Conservation (phyloP, 495 filamentous ascomycete genomes). For the Chlorociboria aeruginascens region DNA sequence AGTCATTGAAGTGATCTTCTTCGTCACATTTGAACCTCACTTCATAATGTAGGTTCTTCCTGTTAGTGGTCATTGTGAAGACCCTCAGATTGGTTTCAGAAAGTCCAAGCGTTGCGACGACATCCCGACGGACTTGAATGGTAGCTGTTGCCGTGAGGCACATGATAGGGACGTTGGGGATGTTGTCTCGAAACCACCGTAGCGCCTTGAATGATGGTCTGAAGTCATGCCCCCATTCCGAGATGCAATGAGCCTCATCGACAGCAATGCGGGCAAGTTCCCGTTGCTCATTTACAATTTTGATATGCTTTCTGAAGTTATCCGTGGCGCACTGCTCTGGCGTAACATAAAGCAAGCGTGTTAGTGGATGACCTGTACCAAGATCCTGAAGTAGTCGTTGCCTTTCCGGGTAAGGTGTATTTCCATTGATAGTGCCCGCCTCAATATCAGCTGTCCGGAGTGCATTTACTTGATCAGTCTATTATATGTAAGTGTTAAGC, state of each 20-base stretch:
- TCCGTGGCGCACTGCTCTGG: constrained; percentile 77
- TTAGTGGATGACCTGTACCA: constrained; percentile 72
- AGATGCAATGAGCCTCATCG: constrained; percentile 95
- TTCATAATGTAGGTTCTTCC: constrained; percentile 86
- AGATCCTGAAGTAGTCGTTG: constrained; percentile 66
- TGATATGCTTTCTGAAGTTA: constrained; percentile 61
- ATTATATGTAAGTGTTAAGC: not conserved
- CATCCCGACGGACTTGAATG: constrained; percentile 61
- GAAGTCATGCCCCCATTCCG: constrained; percentile 97
- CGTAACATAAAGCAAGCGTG: constrained; percentile 82
- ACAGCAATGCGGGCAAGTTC: constrained; percentile 79
- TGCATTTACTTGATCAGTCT: constrained; percentile 87
- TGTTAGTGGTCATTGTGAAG: constrained; percentile 69
- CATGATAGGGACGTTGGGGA: constrained; percentile 77
- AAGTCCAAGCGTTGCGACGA: constrained; percentile 62
- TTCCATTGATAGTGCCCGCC: constrained; percentile 81
- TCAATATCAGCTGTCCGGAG: constrained; percentile 61
- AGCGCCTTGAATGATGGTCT: constrained; percentile 82
- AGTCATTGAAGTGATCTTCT: constrained; percentile 55
- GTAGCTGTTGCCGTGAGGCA: constrained; percentile 90
- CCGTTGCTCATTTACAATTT: constrained; percentile 62
- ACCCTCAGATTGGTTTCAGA: constrained; percentile 46
- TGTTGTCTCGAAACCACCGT: constrained; percentile 73
- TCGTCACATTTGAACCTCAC: constrained; percentile 74
- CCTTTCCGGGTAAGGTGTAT: constrained; percentile 49